A percentile compares a stretch with the other conserved stretches of the same genome.
Conservation (phyloP, 1,284 basidiomycete genomes). For the Gymnopus androsaceus region DNA sequence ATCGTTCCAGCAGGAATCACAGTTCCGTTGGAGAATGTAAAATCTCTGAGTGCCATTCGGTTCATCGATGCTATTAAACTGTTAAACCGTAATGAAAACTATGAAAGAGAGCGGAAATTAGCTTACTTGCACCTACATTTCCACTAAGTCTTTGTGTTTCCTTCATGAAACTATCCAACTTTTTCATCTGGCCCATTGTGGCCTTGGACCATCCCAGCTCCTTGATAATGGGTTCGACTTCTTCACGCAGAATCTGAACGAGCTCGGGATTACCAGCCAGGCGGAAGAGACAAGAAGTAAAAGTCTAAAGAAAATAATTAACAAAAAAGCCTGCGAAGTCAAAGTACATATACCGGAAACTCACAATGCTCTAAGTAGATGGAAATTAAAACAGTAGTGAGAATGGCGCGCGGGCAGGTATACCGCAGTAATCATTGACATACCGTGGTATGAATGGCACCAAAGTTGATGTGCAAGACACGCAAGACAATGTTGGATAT, state of each 20-base stretch:
- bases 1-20: constrained; percentile 24
- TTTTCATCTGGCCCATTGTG: constrained; percentile 9
- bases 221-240: constrained; percentile 32
- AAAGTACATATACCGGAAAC: not conserved
- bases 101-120: too few relatives aligned
- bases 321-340: not conserved
- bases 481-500: not conserved
- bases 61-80: constrained; percentile 20
- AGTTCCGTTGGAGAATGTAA: constrained; percentile 30
- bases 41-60: constrained; percentile 23
- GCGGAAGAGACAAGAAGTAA: constrained; percentile 36
- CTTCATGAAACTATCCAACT: constrained; percentile 15
- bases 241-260: constrained; percentile 37
- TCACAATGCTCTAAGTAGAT: constrained; percentile 11
- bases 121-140: not conserved
- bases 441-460: constrained; percentile 13
- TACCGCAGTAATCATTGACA: not conserved
- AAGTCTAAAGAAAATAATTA: constrained; percentile 24
- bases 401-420: not conserved
- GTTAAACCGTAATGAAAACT: not conserved
- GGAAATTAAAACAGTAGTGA: not conserved
- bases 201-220: constrained; percentile 27
- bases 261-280: constrained; percentile 38
- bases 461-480: constrained; percentile 5
- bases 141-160: constrained; percentile 4